phyloP scores from a whole-genome alignment of 257 asterid genomes.

The Craterostigma plantagineum region DNA sequence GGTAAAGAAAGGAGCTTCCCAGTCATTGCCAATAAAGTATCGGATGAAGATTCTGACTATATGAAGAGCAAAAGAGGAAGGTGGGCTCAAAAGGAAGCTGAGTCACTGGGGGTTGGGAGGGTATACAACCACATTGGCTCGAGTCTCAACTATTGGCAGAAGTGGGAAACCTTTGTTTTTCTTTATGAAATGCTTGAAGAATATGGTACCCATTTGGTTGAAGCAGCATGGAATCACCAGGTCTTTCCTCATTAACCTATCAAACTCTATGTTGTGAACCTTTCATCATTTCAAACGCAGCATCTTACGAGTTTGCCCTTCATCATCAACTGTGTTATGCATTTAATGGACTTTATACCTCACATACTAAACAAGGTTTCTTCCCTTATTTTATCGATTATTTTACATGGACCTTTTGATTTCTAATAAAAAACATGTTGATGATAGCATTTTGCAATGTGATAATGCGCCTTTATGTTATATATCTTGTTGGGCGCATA shows the following conservation, averaged over 20 bases:
- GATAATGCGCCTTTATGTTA: conserved; percentile 4
- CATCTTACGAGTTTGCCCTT: conserved; percentile 5
- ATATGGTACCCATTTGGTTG: conserved; percentile 94
- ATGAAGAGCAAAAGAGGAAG: conserved; percentile 46
- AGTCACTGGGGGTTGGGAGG: conserved; percentile 73
- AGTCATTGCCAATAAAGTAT: conserved; percentile 16
- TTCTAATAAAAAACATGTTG: conserved; percentile 5
- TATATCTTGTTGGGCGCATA: conserved; percentile 8
- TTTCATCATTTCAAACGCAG: background rate
- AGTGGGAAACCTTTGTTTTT: conserved; percentile 86
- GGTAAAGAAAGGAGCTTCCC: conserved; percentile 18
- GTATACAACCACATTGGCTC: conserved; percentile 23
- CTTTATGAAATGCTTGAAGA: conserved; percentile 97
- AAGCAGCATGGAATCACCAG: conserved; percentile 98
- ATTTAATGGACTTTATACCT: no score
- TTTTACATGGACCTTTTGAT: background rate
- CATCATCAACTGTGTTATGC: background rate
- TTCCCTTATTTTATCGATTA: background rate
- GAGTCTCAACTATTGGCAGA: conserved; percentile 24
- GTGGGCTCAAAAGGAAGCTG: conserved; percentile 89
- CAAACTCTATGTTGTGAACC: background rate
- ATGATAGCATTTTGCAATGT: conserved; percentile 7
- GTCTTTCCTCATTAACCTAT: conserved; percentile 17
- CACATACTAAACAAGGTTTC: no score
- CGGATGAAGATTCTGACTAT: conserved; percentile 23